Evolutionary conservation across 169 alveolate species (phyloP).

Genomic region (Pseudocohnilembus persalinus): DNA sequence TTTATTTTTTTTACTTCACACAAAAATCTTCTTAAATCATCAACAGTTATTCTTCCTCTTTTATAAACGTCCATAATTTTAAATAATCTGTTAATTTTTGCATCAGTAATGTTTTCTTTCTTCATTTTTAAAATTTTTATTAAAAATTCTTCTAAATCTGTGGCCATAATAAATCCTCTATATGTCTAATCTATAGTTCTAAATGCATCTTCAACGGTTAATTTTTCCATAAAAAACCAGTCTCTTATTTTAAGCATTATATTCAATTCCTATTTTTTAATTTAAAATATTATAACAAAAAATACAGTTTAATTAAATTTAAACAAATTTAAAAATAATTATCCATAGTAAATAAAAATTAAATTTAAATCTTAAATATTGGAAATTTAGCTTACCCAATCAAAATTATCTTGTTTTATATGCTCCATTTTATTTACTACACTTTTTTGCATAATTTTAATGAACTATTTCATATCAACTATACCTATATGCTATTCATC

Average conservation of each 20-base stretch:
- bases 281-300: too few relatives aligned
- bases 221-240: slow-evolving; percentile 57
- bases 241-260: slow-evolving; percentile 46
- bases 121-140: slow-evolving; percentile 46
- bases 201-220: slow-evolving; percentile 71
- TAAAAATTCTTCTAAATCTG: slow-evolving; percentile 52
- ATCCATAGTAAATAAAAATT: too few relatives aligned
- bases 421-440: slow-evolving; percentile 8
- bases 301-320: too few relatives aligned
- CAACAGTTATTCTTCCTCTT: slow-evolving; percentile 54
- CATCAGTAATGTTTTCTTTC: slow-evolving; percentile 46
- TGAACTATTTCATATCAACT: slow-evolving; percentile 57
- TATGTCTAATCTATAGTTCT: slow-evolving; percentile 66
- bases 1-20: slow-evolving; percentile 41
- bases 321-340: too few relatives aligned
- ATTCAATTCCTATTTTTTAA: neutral
- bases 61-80: slow-evolving; percentile 61
- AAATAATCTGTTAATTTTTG: slow-evolving; percentile 60
- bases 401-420: slow-evolving; percentile 53
- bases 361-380: too few relatives aligned
- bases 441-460: slow-evolving; percentile 40
- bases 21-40: slow-evolving; percentile 61
- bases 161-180: slow-evolving; percentile 55
- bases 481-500: slow-evolving; percentile 64
- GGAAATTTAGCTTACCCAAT: slow-evolving; percentile 64